These are phyloP conservation scores for Diplogelasinospora grovesii DNA, from an alignment of 495 filamentous ascomycete genomes.

Conservation along the genomic window DNA sequence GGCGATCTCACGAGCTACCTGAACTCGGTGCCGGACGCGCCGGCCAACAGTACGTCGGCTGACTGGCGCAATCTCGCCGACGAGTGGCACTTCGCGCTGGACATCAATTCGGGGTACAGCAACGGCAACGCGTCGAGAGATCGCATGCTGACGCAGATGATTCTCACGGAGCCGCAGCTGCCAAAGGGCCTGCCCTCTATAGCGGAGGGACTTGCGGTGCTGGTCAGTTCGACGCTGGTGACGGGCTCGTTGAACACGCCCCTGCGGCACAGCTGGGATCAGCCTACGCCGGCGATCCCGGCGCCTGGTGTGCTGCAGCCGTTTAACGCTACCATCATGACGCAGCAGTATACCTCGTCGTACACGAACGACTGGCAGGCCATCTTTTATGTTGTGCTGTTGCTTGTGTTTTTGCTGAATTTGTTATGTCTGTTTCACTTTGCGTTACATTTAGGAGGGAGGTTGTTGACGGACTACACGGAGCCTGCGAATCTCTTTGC, in stretches of 20 bases:
- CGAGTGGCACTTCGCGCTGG: conserved; percentile 50
- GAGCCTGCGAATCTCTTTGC: conserved; percentile 68
- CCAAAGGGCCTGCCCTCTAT: conserved; percentile 48
- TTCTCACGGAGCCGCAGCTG: conserved; percentile 24
- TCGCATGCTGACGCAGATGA: conserved; percentile 53
- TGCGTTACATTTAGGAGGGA: conserved; percentile 18
- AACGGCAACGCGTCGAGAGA: conserved; percentile 55
- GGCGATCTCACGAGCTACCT: conserved; percentile 46
- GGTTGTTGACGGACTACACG: conserved; percentile 53
- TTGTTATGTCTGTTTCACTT: conserved; percentile 8
- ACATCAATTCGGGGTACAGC: conserved; percentile 53
- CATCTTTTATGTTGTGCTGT: conserved; percentile 30
- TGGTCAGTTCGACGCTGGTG: conserved; percentile 58
- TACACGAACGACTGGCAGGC: conserved; percentile 49
- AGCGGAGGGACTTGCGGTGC: conserved; percentile 60
- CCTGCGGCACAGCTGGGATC: conserved; percentile 48
- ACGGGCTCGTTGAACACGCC: conserved; percentile 46
- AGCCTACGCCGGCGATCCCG: neutral
- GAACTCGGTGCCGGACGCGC: conserved; percentile 27
- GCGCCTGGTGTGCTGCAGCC: conserved; percentile 36
- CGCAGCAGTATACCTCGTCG: conserved; percentile 58
- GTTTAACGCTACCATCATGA: conserved; percentile 52
- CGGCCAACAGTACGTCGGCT: conserved; percentile 15
- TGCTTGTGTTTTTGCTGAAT: conserved; percentile 9
- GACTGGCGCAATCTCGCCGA: conserved; percentile 57